Percentiles rank a stretch among this genome's conserved stretches.
Evolutionary conservation across 345 rosid genomes (phyloP).

Genomic region (Populus alba): DNA sequence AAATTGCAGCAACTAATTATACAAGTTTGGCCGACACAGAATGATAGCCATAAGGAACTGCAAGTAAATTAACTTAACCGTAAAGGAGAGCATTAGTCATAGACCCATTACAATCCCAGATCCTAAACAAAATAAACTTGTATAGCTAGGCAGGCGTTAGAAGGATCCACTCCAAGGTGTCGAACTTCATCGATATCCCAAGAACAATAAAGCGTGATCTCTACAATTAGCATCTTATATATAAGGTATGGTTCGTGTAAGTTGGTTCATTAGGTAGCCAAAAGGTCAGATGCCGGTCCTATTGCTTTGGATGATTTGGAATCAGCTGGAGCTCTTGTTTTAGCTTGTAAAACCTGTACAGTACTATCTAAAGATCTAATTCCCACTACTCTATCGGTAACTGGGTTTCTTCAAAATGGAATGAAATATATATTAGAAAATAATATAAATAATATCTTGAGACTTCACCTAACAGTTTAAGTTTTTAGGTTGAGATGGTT

Average conservation of each 20-base stretch:
- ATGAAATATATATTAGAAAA: too few species aligned
- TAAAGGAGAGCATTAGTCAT: neutral
- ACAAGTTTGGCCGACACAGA: neutral
- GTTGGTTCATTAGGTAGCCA: neutral
- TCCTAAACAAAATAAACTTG: neutral
- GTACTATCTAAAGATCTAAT: constrained; percentile 24
- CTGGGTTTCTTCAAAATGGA: neutral
- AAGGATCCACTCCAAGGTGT: neutral
- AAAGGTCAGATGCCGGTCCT: constrained; percentile 25
- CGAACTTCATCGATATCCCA: neutral
- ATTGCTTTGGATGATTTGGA: neutral
- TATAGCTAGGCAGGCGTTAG: neutral
- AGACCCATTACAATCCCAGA: neutral
- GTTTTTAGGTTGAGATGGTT: too few species aligned
- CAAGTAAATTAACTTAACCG: neutral
- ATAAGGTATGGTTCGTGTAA: constrained; percentile 9
- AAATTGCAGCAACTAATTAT: neutral
- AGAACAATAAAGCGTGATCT: neutral
- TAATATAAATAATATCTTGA: too few species aligned
- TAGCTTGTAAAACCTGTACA: constrained; percentile 39
- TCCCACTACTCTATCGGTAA: constrained; percentile 14
- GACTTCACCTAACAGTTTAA: too few species aligned
- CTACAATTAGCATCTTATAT: constrained; percentile 4
- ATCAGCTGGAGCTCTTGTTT: constrained; percentile 13
- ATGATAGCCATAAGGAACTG: neutral